phyloP scores from a whole-genome alignment of 331 rosid genomes.

The Cydonia oblonga region DNA sequence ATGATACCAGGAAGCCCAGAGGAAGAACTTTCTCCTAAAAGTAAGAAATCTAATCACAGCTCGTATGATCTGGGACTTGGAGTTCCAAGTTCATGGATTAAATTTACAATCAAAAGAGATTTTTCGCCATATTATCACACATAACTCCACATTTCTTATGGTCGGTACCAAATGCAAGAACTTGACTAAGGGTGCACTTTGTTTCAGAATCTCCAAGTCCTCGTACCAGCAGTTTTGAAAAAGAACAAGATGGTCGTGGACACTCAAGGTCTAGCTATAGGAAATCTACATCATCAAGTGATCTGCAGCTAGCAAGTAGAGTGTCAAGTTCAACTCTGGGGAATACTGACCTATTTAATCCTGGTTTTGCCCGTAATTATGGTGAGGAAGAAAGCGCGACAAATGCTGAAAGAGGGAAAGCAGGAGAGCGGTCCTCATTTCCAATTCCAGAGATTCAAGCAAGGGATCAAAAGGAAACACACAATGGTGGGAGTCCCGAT shows the following conservation, averaged over 20 bases:
- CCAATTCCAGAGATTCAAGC: conserved; percentile 6
- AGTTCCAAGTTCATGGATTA: not conserved
- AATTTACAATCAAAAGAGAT: not conserved
- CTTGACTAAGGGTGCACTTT: not conserved
- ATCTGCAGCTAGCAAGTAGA: not conserved
- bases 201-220: conserved; percentile 6
- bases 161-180: not conserved
- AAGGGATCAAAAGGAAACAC: conserved; percentile 10
- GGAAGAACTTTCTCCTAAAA: conserved; percentile 3
- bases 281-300: conserved; percentile 8
- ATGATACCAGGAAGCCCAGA: conserved; percentile 39
- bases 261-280: not conserved
- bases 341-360: conserved; percentile 2
- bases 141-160: not conserved
- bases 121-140: not conserved
- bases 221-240: not conserved
- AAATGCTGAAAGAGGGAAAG: conserved; percentile 22
- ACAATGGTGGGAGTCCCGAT: conserved; percentile 3
- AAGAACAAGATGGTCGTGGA: not conserved
- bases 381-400: conserved; percentile 5
- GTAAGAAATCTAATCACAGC: not conserved
- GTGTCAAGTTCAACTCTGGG: conserved; percentile 1
- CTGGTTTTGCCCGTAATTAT: not conserved
- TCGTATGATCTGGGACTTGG: not conserved
- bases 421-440: conserved; percentile 23